phyloP scores from a whole-genome alignment of 1,284 basidiomycete genomes.

The Coniophora puteana region DNA sequence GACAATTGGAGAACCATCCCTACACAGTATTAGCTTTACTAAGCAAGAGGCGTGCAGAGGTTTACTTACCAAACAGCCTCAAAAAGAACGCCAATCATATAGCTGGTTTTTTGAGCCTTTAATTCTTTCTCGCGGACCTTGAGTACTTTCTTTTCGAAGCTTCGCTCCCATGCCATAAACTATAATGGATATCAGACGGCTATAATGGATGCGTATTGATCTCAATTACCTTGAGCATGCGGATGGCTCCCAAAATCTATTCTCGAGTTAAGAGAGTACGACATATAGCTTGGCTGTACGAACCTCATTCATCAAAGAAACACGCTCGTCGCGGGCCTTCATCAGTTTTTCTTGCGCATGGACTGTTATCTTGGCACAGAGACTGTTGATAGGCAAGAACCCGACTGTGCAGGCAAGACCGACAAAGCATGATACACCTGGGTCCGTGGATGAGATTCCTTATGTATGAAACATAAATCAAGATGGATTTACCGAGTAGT shows the following conservation, averaged over 20 bases:
- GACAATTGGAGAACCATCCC: constrained; percentile 21
- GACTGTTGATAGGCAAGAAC: constrained; percentile 82
- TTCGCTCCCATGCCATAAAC: constrained; percentile 91
- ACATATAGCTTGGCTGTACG: neutral
- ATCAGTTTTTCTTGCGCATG: constrained; percentile 79
- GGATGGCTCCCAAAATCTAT: constrained; percentile 75
- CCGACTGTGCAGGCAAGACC: constrained; percentile 76
- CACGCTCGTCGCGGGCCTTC: constrained; percentile 83
- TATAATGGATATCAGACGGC: constrained; percentile 17
- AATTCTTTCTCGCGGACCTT: constrained; percentile 75
- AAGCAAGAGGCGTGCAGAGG: neutral
- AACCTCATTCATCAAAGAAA: constrained; percentile 83
- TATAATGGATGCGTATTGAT: neutral
- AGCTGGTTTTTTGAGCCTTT: constrained; percentile 76
- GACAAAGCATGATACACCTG: constrained; percentile 64
- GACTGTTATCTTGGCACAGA: constrained; percentile 72
- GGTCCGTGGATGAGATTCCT: too few relatives aligned
- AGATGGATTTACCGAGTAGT: constrained; percentile 62
- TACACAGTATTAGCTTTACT: neutral
- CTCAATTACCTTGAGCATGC: constrained; percentile 74
- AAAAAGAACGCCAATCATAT: constrained; percentile 77
- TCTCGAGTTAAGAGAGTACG: neutral
- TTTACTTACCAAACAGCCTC: constrained; percentile 63
- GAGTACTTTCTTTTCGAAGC: constrained; percentile 75
- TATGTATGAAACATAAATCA: neutral